phyloP scores from a whole-genome alignment of 768 basidiomycete species.

The Russula foetens region DNA sequence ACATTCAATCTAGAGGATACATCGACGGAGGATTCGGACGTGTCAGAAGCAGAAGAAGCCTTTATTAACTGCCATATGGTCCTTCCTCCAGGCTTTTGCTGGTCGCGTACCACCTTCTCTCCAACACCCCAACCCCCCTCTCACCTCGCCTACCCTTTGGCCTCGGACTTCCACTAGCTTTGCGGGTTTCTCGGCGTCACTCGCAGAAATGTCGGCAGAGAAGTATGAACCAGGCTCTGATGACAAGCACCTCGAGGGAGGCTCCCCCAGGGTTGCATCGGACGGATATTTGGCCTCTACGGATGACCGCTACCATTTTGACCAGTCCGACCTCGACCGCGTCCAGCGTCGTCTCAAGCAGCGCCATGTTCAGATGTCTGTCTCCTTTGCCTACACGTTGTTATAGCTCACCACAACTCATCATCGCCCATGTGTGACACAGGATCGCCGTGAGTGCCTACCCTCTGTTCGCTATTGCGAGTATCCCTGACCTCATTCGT shows the following conservation, averaged over 20 bases:
- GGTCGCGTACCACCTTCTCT: neutral
- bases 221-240: neutral
- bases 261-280: conserved; percentile 2
- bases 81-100: neutral
- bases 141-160: neutral
- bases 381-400: conserved; percentile 4
- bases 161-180: neutral
- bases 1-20: too few species aligned
- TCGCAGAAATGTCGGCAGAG: conserved; percentile 1
- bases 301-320: conserved; percentile 35
- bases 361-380: conserved; percentile 73
- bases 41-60: neutral
- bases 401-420: neutral
- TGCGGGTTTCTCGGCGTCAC: too few species aligned
- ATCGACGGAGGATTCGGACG: too few species aligned
- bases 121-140: neutral
- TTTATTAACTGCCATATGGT: neutral
- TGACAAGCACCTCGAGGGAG: conserved; percentile 23
- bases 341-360: conserved; percentile 70
- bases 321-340: conserved; percentile 55
- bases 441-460: conserved; percentile 59
- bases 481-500: neutral
- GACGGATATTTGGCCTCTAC: conserved; percentile 22
- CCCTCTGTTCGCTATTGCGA: neutral
- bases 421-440: neutral